Conservation (phyloP, 2,329 filamentous ascomycete species). For the Claviceps monticola region DNA sequence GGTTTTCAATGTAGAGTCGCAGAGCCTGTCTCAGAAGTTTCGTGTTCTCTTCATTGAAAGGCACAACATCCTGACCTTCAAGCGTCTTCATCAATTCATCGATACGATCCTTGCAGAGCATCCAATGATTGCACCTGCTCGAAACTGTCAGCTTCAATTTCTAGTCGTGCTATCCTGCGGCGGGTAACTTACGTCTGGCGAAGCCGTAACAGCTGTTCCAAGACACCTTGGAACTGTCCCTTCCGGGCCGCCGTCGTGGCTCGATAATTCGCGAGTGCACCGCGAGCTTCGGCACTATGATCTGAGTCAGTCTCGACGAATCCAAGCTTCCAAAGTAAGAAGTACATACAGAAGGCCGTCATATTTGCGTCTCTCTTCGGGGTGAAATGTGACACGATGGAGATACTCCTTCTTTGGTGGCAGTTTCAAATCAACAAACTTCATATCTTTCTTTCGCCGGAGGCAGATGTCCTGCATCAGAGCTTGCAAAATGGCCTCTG, state of each 20-base stretch:
- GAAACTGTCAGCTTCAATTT: background rate
- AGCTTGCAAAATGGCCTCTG: conserved; percentile 53
- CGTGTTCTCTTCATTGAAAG: conserved; percentile 58
- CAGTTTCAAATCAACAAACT: conserved; percentile 68
- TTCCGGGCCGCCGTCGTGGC: conserved; percentile 27
- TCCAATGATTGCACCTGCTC: conserved; percentile 68
- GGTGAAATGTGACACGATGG: conserved; percentile 57
- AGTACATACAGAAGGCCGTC: conserved; percentile 49
- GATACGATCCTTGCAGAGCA: conserved; percentile 63
- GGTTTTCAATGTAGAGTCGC: conserved; percentile 61
- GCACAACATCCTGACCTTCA: conserved; percentile 52
- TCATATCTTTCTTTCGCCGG: conserved; percentile 76
- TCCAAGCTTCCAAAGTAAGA: background rate
- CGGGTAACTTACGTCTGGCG: conserved; percentile 48
- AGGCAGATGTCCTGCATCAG: conserved; percentile 73
- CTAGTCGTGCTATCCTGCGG: background rate
- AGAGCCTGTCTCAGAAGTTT: conserved; percentile 61
- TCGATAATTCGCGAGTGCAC: conserved; percentile 49
- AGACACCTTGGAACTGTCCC: conserved; percentile 55
- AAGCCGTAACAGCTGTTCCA: conserved; percentile 71
- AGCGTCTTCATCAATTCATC: conserved; percentile 56
- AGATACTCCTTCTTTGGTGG: conserved; percentile 67
- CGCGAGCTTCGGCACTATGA: conserved; percentile 55
- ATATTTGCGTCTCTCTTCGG: conserved; percentile 66
- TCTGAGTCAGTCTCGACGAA: conserved; percentile 11